These are phyloP conservation scores for Barbarea vulgaris DNA, from an alignment of 345 rosid species.

Conservation along the genomic window DNA sequence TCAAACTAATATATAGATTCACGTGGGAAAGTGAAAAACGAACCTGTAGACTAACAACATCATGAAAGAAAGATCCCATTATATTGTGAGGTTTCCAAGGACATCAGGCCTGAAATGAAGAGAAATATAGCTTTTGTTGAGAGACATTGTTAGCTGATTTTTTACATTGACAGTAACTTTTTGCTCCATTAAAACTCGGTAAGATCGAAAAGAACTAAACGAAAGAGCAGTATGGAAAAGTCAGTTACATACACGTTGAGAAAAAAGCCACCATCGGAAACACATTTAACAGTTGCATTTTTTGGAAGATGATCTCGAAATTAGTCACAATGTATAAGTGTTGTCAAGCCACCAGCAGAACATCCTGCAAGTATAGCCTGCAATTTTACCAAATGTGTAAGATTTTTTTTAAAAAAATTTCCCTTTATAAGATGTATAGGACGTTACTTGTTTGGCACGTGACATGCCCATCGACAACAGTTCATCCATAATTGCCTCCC, in stretches of 20 bases:
- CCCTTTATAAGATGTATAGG: neutral
- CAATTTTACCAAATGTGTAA: slow-evolving; percentile 20
- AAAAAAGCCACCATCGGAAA: slow-evolving; percentile 86
- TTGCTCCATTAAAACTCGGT: neutral
- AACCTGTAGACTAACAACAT: slow-evolving; percentile 75
- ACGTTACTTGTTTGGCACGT: slow-evolving; percentile 63
- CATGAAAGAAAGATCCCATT: slow-evolving; percentile 66
- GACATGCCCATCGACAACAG: slow-evolving; percentile 73
- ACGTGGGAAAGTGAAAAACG: slow-evolving; percentile 16
- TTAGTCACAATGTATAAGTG: slow-evolving; percentile 83
- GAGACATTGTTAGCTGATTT: neutral
- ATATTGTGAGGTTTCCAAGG: slow-evolving; percentile 60
- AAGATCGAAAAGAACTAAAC: neutral
- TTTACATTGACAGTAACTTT: neutral
- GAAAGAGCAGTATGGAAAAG: neutral
- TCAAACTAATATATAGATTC: too few relatives aligned
- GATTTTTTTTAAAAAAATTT: too few relatives aligned
- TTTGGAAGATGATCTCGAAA: slow-evolving; percentile 69
- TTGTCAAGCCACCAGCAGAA: slow-evolving; percentile 95
- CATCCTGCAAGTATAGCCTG: slow-evolving; percentile 95
- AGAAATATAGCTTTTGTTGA: slow-evolving; percentile 16
- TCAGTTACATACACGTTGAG: slow-evolving; percentile 72
- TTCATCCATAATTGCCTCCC: slow-evolving; percentile 82
- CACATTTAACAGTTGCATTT: slow-evolving; percentile 76
- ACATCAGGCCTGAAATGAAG: slow-evolving; percentile 68